Evolutionary conservation across 2,329 filamentous ascomycete species (phyloP).

Genomic region (Aquanectria penicillioides): DNA sequence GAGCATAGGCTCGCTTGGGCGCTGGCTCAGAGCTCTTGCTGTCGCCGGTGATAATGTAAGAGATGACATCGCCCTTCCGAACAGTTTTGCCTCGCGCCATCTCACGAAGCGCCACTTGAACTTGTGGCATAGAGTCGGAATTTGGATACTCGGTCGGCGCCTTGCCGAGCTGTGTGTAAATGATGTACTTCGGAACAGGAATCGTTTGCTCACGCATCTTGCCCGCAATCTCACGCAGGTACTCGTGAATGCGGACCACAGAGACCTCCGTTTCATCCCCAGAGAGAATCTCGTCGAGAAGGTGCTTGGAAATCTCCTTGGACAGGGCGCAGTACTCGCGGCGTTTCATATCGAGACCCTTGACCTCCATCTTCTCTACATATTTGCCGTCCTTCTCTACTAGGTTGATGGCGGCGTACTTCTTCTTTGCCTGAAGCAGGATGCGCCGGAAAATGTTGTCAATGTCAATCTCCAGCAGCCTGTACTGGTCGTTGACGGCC

Average conservation of each 20-base stretch:
- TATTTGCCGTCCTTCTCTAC: constrained; percentile 89
- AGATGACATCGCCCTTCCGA: constrained; percentile 94
- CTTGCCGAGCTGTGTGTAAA: constrained; percentile 97
- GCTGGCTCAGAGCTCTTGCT: constrained; percentile 72
- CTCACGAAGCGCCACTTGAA: constrained; percentile 92
- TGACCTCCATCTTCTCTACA: constrained; percentile 95
- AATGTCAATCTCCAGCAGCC: constrained; percentile 94
- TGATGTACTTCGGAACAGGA: constrained; percentile 89
- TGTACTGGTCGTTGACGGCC: constrained; percentile 93
- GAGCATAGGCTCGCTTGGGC: constrained; percentile 89
- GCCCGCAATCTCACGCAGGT: constrained; percentile 82
- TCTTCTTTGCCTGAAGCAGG: constrained; percentile 96
- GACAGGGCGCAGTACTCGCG: constrained; percentile 96
- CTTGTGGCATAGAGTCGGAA: constrained; percentile 93
- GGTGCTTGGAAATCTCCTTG: constrained; percentile 90
- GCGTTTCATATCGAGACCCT: constrained; percentile 97
- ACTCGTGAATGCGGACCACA: constrained; percentile 90
- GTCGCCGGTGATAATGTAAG: constrained; percentile 90
- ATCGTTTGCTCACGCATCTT: constrained; percentile 87
- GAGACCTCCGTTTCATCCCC: constrained; percentile 91
- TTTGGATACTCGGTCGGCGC: constrained; percentile 94
- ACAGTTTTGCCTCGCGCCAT: constrained; percentile 87
- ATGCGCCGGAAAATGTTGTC: constrained; percentile 97
- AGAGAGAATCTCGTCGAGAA: constrained; percentile 94
- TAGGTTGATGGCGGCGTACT: constrained; percentile 97